Percentiles rank a stretch among this genome's conserved stretches.
phyloP scores from a whole-genome alignment of 2,329 filamentous ascomycete species.

The Chaetomium sp. region DNA sequence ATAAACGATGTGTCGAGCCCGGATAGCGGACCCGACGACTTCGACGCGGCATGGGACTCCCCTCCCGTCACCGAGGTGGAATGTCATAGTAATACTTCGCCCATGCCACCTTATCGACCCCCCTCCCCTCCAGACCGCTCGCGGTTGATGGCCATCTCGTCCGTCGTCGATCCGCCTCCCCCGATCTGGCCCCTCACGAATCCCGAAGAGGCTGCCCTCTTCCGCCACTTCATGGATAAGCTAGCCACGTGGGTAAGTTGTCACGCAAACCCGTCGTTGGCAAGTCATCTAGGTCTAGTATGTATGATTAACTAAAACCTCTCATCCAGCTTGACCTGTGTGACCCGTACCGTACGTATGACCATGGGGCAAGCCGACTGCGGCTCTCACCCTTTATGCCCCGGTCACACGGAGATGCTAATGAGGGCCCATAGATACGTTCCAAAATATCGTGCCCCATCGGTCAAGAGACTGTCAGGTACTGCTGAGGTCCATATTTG shows the following conservation, averaged over 20 bases:
- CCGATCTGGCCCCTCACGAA: constrained; percentile 37
- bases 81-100: constrained; percentile 4
- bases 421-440: constrained; percentile 43
- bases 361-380: background rate
- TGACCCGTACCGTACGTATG: constrained; percentile 38
- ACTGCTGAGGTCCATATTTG: constrained; percentile 59
- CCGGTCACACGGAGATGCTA: background rate
- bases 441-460: constrained; percentile 56
- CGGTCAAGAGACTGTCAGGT: constrained; percentile 53
- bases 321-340: constrained; percentile 46
- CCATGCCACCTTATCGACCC: constrained; percentile 5
- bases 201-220: constrained; percentile 37
- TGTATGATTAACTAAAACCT: constrained; percentile 5
- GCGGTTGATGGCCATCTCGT: constrained; percentile 24
- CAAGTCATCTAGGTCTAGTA: too few species aligned
- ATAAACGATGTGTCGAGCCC: constrained; percentile 29
- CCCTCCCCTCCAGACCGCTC: constrained; percentile 22
- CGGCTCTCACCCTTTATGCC: too few species aligned
- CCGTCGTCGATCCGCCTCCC: constrained; percentile 11
- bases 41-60: constrained; percentile 23
- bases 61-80: constrained; percentile 9
- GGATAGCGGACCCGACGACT: constrained; percentile 29
- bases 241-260: constrained; percentile 42
- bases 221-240: constrained; percentile 41
- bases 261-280: background rate